Percentiles rank a stretch among this genome's conserved stretches.
These are phyloP conservation scores for Malus hybrid DNA, from an alignment of 331 rosid genomes.

Conservation along the genomic window DNA sequence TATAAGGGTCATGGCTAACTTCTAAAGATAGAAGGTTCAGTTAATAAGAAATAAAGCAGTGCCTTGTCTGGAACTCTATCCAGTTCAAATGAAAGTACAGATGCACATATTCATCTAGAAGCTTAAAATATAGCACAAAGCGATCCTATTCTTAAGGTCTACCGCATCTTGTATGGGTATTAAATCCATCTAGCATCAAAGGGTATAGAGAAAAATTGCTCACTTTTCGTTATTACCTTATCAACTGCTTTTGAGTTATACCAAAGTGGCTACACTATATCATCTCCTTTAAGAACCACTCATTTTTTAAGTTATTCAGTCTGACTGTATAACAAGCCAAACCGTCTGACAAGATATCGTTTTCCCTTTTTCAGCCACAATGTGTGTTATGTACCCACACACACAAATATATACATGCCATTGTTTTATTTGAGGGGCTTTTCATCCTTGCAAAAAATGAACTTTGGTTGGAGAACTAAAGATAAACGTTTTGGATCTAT, in stretches of 20 bases:
- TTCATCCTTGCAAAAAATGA: no score
- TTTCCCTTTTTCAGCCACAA: no score
- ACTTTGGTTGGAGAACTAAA: no score
- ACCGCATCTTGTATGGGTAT: background rate
- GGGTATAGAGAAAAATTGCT: background rate
- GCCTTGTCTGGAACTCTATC: background rate
- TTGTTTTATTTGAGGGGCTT: no score
- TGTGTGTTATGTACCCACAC: no score
- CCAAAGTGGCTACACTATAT: background rate
- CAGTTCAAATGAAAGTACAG: background rate
- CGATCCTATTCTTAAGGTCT: background rate
- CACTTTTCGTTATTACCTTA: background rate
- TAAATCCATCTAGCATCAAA: background rate
- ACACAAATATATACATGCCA: no score
- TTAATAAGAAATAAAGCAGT: background rate
- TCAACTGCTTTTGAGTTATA: background rate
- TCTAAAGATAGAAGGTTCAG: background rate
- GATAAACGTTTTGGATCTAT: no score
- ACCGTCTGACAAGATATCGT: no score
- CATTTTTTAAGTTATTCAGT: no score
- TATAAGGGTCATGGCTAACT: background rate
- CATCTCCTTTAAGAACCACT: background rate
- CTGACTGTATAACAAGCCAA: no score
- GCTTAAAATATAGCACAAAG: background rate
- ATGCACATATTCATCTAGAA: background rate